Percentiles rank a stretch among this genome's conserved stretches.
phyloP scores from a whole-genome alignment of 2,329 filamentous ascomycete species.

The Apiospora aurea region DNA sequence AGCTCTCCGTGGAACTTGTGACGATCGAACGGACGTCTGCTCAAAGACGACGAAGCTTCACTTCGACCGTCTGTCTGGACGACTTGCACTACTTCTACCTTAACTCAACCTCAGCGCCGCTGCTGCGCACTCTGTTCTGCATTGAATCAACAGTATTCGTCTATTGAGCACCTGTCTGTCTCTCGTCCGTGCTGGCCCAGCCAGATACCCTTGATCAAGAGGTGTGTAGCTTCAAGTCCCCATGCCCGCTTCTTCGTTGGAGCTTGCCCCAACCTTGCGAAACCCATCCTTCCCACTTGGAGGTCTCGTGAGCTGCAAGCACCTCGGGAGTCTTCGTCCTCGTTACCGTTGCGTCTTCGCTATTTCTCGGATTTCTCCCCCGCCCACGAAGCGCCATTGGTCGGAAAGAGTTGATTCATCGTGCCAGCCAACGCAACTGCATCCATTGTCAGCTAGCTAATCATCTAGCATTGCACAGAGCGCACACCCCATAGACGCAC shows the following conservation, averaged over 20 bases:
- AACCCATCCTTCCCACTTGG: neutral
- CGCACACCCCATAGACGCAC: constrained; percentile 14
- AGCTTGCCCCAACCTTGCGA: neutral
- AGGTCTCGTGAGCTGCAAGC: neutral
- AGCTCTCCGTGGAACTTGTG: constrained; percentile 20
- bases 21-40: constrained; percentile 8
- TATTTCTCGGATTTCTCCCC: neutral
- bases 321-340: neutral
- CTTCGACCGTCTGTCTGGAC: constrained; percentile 1
- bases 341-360: neutral
- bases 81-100: neutral
- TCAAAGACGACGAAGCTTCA: constrained; percentile 12
- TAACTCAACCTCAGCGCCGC: neutral
- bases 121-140: neutral
- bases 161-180: no score
- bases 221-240: constrained; percentile 12
- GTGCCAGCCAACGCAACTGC: neutral
- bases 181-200: neutral
- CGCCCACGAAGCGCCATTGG: neutral
- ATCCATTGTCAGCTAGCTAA: neutral
- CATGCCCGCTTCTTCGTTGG: neutral
- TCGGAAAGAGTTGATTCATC: neutral
- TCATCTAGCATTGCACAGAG: constrained; percentile 3
- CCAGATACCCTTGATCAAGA: neutral
- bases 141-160: neutral